Evolutionary conservation across 2,329 filamentous ascomycete species (phyloP).

Genomic region (Fusarium ambrosium): DNA sequence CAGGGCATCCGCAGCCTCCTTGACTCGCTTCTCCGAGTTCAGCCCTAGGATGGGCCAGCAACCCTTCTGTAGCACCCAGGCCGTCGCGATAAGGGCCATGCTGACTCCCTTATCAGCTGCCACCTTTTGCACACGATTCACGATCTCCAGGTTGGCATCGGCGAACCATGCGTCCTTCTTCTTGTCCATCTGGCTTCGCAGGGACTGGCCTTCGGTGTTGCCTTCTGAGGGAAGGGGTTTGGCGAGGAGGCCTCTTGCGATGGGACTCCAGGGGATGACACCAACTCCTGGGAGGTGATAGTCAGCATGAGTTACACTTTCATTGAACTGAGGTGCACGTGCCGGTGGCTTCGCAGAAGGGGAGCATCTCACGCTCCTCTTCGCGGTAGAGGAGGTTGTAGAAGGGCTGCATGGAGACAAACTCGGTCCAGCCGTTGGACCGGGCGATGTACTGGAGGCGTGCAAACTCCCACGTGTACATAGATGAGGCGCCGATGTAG

Average conservation of each 20-base stretch:
- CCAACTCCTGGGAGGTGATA: slow-evolving; percentile 42
- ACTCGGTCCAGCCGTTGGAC: slow-evolving; percentile 69
- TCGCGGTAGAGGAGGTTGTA: slow-evolving; percentile 73
- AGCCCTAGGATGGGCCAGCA: slow-evolving; percentile 74
- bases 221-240: slow-evolving; percentile 42
- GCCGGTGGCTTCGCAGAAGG: slow-evolving; percentile 53
- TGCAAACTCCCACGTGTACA: slow-evolving; percentile 65
- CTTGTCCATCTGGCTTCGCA: slow-evolving; percentile 39
- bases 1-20: slow-evolving; percentile 67
- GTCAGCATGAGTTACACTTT: too few species aligned
- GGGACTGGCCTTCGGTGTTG: slow-evolving; percentile 17
- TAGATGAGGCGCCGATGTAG: slow-evolving; percentile 66
- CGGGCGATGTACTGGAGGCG: slow-evolving; percentile 67
- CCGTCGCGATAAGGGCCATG: slow-evolving; percentile 75
- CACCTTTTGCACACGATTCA: slow-evolving; percentile 63
- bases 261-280: slow-evolving; percentile 53
- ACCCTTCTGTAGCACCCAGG: slow-evolving; percentile 71
- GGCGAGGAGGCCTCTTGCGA: slow-evolving; percentile 51
- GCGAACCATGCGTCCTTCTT: slow-evolving; percentile 45
- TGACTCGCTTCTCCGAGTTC: slow-evolving; percentile 69
- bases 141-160: slow-evolving; percentile 48
- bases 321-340: not conserved
- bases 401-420: slow-evolving; percentile 71
- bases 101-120: slow-evolving; percentile 69
- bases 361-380: slow-evolving; percentile 62